A percentile compares a stretch with the other conserved stretches of the same genome.
phyloP scores from a whole-genome alignment of 148 eudicot species.

The Spergularia marina region DNA sequence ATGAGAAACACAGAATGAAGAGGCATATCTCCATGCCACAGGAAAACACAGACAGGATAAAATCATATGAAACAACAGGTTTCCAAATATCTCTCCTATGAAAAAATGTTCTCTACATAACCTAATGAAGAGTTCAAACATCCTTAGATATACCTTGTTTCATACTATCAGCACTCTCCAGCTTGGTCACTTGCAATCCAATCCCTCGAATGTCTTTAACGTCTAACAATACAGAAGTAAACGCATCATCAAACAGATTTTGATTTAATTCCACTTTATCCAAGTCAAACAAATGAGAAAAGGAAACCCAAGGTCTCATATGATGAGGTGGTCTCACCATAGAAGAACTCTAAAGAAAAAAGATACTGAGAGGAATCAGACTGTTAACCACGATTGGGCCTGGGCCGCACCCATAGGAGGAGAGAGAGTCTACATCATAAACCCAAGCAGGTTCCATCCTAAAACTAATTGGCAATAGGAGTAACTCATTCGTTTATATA shows the following conservation, averaged over 20 bases:
- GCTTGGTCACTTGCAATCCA: constrained; percentile 88
- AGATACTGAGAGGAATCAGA: neutral
- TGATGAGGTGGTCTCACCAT: too few relatives aligned
- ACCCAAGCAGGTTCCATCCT: too few relatives aligned
- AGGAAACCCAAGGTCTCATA: neutral
- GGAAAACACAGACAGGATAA: constrained; percentile 2
- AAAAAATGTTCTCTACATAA: neutral
- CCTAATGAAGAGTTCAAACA: constrained; percentile 12
- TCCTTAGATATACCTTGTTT: constrained; percentile 55
- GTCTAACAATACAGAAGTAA: constrained; percentile 41
- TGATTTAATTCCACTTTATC: neutral
- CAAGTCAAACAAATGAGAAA: neutral
- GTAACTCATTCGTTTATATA: too few relatives aligned
- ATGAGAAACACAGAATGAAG: neutral
- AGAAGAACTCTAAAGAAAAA: neutral
- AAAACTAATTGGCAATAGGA: too few relatives aligned
- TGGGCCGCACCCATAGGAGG: too few relatives aligned
- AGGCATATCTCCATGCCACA: constrained; percentile 1
- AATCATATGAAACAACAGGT: neutral
- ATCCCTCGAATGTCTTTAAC: constrained; percentile 84
- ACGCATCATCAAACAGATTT: neutral
- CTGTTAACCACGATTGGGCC: too few relatives aligned
- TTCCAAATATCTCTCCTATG: neutral
- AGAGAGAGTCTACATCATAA: too few relatives aligned
- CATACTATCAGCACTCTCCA: constrained; percentile 54